Evolutionary conservation across 106 monocot genomes (phyloP).

Genomic region (Dendrobium catenatum): DNA sequence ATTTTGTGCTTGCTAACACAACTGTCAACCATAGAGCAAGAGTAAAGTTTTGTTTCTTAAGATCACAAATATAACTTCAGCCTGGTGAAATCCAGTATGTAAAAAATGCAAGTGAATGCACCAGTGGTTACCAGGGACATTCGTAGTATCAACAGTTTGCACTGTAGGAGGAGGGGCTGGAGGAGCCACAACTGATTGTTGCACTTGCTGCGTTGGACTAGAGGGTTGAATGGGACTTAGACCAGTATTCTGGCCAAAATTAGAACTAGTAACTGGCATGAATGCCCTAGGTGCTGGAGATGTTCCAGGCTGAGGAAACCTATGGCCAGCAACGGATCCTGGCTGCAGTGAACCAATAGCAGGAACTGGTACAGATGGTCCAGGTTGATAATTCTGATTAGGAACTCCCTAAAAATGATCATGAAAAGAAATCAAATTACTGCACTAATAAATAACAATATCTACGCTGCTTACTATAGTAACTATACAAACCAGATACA

Average conservation of each 20-base stretch:
- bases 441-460: not conserved
- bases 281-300: slow-evolving; percentile 26
- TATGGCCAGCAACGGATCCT: slow-evolving; percentile 30
- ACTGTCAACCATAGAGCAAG: not conserved
- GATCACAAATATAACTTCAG: not conserved
- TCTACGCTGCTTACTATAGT: not conserved
- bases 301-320: slow-evolving; percentile 26
- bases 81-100: not conserved
- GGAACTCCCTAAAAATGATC: slow-evolving; percentile 33
- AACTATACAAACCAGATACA: slow-evolving; percentile 53
- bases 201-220: slow-evolving; percentile 46
- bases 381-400: slow-evolving; percentile 38
- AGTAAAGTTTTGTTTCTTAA: not conserved
- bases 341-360: slow-evolving; percentile 29
- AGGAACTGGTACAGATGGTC: slow-evolving; percentile 20
- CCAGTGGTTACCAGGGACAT: slow-evolving; percentile 59
- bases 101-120: not conserved
- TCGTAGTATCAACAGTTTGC: slow-evolving; percentile 91
- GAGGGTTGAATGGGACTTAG: slow-evolving; percentile 55
- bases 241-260: slow-evolving; percentile 30
- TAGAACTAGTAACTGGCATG: slow-evolving; percentile 32
- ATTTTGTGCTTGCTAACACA: not conserved
- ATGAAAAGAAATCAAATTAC: not conserved
- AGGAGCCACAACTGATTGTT: slow-evolving; percentile 30
- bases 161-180: slow-evolving; percentile 74